Evolutionary conservation across 1,139 yeast genomes (phyloP).

Genomic region (Diutina scorzettiae): DNA sequence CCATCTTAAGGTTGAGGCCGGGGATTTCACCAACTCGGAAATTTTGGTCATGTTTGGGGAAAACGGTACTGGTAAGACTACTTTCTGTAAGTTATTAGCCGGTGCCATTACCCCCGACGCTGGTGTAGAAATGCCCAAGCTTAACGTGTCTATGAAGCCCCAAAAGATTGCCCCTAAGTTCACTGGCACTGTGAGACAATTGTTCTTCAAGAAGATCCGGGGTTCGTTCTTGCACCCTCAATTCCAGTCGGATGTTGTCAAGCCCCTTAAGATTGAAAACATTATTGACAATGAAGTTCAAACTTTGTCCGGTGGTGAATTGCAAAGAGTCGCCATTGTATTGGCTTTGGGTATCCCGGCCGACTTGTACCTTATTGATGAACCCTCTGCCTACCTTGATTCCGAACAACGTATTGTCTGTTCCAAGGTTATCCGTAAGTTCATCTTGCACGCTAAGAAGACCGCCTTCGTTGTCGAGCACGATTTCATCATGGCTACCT

Average conservation of each 20-base stretch:
- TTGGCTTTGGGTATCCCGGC: slow-evolving; percentile 91
- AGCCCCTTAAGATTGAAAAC: slow-evolving; percentile 87
- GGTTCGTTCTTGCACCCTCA: slow-evolving; percentile 92
- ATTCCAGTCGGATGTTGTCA: slow-evolving; percentile 95
- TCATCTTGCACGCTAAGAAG: slow-evolving; percentile 89
- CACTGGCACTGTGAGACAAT: slow-evolving; percentile 96
- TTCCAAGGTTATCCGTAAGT: slow-evolving; percentile 95
- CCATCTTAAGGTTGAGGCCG: slow-evolving; percentile 66
- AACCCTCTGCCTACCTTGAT: slow-evolving; percentile 96
- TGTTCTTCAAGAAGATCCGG: slow-evolving; percentile 91
- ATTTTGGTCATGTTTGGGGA: slow-evolving; percentile 99
- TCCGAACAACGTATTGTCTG: slow-evolving; percentile 99
- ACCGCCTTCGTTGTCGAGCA: slow-evolving; percentile 98
- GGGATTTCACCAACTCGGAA: slow-evolving; percentile 93
- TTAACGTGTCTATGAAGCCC: slow-evolving; percentile 94
- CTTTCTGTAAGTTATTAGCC: slow-evolving; percentile 88
- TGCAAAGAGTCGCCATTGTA: slow-evolving; percentile 97
- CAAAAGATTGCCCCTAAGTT: slow-evolving; percentile 98
- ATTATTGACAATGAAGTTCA: slow-evolving; percentile 96
- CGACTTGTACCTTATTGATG: slow-evolving; percentile 92
- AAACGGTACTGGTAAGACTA: slow-evolving; percentile 98
- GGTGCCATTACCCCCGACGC: slow-evolving; percentile 80
- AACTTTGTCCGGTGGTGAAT: slow-evolving; percentile 97
- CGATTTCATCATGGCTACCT: slow-evolving; percentile 99
- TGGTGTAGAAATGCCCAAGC: slow-evolving; percentile 52